Conservation (phyloP, 2,329 filamentous ascomycete species). For the Phyllosticta citriasiana region DNA sequence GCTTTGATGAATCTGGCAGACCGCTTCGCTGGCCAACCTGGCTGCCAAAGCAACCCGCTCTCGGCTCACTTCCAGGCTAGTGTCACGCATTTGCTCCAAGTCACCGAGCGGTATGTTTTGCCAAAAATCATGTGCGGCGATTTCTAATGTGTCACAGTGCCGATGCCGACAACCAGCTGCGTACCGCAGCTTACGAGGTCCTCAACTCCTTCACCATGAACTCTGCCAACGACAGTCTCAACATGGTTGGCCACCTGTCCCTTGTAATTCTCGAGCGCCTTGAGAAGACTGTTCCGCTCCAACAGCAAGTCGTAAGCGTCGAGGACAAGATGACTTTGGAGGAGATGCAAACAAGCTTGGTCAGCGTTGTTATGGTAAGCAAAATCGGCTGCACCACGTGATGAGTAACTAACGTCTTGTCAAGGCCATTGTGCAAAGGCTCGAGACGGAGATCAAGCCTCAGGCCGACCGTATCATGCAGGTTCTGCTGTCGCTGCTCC, state of each 20-base stretch:
- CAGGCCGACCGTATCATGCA: slow-evolving; percentile 94
- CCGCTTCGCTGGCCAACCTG: slow-evolving; percentile 80
- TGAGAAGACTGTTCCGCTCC: slow-evolving; percentile 80
- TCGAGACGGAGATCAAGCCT: slow-evolving; percentile 83
- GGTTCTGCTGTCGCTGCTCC: slow-evolving; percentile 70
- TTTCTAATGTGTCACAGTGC: slow-evolving; percentile 28
- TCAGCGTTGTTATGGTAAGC: slow-evolving; percentile 67
- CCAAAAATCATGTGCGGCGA: not conserved
- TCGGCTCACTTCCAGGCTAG: slow-evolving; percentile 91
- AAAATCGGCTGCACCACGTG: slow-evolving; percentile 10
- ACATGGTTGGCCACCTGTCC: slow-evolving; percentile 69
- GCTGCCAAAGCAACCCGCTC: slow-evolving; percentile 68
- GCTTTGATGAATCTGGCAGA: slow-evolving; percentile 97
- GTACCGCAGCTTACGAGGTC: slow-evolving; percentile 94
- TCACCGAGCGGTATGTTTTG: slow-evolving; percentile 58
- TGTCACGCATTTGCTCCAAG: slow-evolving; percentile 70
- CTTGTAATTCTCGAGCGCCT: slow-evolving; percentile 84
- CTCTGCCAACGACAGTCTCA: slow-evolving; percentile 74
- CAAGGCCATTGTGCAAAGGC: slow-evolving; percentile 70
- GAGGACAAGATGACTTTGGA: slow-evolving; percentile 94
- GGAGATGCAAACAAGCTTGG: slow-evolving; percentile 94
- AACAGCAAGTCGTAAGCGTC: slow-evolving; percentile 88
- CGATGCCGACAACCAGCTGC: slow-evolving; percentile 77
- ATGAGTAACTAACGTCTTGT: not conserved
- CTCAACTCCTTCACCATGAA: slow-evolving; percentile 91